Conservation (phyloP, 371 early-diverging fungal genomes). For the Umbelopsis sp. region DNA sequence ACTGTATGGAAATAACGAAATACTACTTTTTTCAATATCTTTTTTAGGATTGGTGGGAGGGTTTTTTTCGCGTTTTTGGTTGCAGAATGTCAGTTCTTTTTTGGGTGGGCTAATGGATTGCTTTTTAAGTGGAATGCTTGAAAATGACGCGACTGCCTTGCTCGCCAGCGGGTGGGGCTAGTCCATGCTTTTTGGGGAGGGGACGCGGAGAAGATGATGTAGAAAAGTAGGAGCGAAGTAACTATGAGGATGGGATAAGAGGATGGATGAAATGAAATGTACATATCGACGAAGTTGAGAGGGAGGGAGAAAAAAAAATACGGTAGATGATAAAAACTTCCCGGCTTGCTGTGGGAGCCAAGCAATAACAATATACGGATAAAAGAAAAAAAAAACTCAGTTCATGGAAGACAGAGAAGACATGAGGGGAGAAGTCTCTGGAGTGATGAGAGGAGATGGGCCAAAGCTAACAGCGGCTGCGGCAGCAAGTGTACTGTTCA, state of each 20-base stretch:
- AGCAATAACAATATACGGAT: not conserved
- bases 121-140: not conserved
- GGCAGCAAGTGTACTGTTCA: constrained; percentile 43
- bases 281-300: not conserved
- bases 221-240: not conserved
- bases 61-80: not conserved
- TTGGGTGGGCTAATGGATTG: not conserved
- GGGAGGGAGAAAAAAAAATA: not conserved
- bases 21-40: not conserved
- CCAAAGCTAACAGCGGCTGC: constrained; percentile 31
- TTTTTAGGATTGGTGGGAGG: not conserved
- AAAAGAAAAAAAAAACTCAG: not conserved
- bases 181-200: not conserved
- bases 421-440: constrained; percentile 18
- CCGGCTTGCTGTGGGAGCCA: not conserved
- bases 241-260: not conserved
- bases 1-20: constrained; percentile 3
- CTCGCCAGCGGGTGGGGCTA: constrained; percentile 19
- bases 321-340: not conserved
- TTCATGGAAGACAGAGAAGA: constrained; percentile 14
- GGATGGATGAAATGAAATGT: constrained; percentile 13
- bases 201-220: constrained; percentile 1
- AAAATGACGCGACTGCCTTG: constrained; percentile 3
- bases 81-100: not conserved
- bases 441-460: constrained; percentile 29